Conservation (phyloP, 257 asterid species). For the Ilex aquifolium region DNA sequence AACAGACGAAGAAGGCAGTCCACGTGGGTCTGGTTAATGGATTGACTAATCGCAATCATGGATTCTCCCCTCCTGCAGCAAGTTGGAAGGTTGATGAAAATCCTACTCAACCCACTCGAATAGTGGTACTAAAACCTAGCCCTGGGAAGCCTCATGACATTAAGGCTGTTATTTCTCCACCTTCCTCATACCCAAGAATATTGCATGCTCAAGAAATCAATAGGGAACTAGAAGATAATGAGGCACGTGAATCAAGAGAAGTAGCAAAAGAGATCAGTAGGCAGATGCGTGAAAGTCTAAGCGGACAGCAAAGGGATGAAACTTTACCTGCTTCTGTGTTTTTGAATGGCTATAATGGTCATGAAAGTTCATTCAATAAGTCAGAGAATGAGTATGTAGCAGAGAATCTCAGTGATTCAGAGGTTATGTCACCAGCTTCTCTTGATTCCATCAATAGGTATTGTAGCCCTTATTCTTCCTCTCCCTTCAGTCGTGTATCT, state of each 20-base stretch:
- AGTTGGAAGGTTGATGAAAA: conserved; percentile 43
- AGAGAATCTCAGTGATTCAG: conserved; percentile 75
- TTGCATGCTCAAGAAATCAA: conserved; percentile 36
- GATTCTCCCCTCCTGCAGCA: conserved; percentile 34
- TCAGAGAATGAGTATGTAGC: conserved; percentile 70
- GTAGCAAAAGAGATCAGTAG: conserved; percentile 66
- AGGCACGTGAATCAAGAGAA: conserved; percentile 69
- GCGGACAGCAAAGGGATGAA: conserved; percentile 54
- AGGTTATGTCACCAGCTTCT: conserved; percentile 66
- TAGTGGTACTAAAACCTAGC: conserved; percentile 92
- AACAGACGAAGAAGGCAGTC: conserved; percentile 28
- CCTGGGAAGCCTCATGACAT: conserved; percentile 42
- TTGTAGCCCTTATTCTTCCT: conserved; percentile 60
- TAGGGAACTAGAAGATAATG: conserved; percentile 52
- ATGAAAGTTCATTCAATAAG: conserved; percentile 80
- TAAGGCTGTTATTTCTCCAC: conserved; percentile 43
- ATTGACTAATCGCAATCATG: conserved; percentile 29
- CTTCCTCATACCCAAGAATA: conserved; percentile 37
- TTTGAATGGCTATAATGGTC: conserved; percentile 77
- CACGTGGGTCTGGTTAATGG: conserved; percentile 25
- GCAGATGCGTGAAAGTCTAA: conserved; percentile 64
- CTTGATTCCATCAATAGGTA: neutral
- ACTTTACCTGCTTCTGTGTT: conserved; percentile 62
- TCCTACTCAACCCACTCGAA: conserved; percentile 77
- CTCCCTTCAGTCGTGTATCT: conserved; percentile 81